These are phyloP conservation scores for Mucor lusitanicus DNA, from an alignment of 371 early-diverging fungal species.

Conservation along the genomic window DNA sequence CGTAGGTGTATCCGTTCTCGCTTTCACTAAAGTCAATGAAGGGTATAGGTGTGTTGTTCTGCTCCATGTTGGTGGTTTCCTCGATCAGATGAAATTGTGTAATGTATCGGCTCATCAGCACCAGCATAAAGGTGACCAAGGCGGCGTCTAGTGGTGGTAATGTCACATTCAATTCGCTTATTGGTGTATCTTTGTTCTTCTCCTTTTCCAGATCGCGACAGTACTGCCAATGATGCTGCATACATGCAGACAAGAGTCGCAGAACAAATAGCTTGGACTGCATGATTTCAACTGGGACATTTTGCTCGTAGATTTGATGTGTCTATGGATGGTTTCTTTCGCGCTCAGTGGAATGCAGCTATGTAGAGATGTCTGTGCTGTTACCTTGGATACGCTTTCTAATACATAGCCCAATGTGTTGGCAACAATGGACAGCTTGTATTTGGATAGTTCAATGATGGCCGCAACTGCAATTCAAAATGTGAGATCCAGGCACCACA, in stretches of 20 bases:
- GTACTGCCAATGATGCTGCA: constrained; percentile 68
- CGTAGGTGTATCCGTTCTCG: constrained; percentile 25
- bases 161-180: constrained; percentile 1
- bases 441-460: constrained; percentile 66
- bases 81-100: constrained; percentile 50
- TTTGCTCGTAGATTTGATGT: constrained; percentile 51
- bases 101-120: constrained; percentile 67
- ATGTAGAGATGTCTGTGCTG: neutral
- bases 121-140: constrained; percentile 67
- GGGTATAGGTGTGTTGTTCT: neutral
- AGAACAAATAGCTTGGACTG: constrained; percentile 79
- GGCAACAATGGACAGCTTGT: constrained; percentile 58
- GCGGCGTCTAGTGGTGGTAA: constrained; percentile 72
- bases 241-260: constrained; percentile 72
- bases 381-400: constrained; percentile 68
- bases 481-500: neutral
- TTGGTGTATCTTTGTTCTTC: constrained; percentile 17
- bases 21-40: constrained; percentile 6
- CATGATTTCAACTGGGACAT: constrained; percentile 63
- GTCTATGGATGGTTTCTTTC: constrained; percentile 6
- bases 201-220: constrained; percentile 18
- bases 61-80: constrained; percentile 31
- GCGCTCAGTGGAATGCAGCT: neutral
- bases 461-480: constrained; percentile 48
- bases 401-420: constrained; percentile 59